Evolutionary conservation across 1,284 basidiomycete species (phyloP).

Genomic region (Trichosporon sp.): DNA sequence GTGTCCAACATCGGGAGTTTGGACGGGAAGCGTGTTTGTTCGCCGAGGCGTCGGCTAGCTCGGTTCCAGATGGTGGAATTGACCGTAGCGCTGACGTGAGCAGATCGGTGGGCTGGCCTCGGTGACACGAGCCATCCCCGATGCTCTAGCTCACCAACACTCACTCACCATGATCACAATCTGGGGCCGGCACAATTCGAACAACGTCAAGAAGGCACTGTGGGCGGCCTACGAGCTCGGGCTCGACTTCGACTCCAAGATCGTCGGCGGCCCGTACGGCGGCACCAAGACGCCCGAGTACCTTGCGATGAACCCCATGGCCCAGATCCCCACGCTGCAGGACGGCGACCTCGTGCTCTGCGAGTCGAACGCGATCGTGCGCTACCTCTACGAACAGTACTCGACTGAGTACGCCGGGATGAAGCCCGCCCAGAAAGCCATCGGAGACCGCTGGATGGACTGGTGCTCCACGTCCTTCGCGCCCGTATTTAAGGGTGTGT

Average conservation of each 20-base stretch:
- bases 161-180: slow-evolving; percentile 11
- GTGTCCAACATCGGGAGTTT: background rate
- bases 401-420: slow-evolving; percentile 6
- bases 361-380: slow-evolving; percentile 21
- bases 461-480: slow-evolving; percentile 5
- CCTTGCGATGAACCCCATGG: slow-evolving; percentile 16
- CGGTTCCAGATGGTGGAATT: background rate
- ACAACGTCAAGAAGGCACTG: slow-evolving; percentile 18
- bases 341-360: slow-evolving; percentile 15
- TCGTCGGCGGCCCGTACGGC: slow-evolving; percentile 11
- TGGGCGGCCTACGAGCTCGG: slow-evolving; percentile 17
- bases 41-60: background rate
- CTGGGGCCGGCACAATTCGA: slow-evolving; percentile 18
- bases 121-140: background rate
- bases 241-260: slow-evolving; percentile 4
- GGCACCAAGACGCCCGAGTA: slow-evolving; percentile 10
- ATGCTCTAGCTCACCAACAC: background rate
- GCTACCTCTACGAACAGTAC: slow-evolving; percentile 9
- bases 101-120: background rate
- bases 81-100: background rate
- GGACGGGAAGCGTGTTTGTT: background rate
- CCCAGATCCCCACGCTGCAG: slow-evolving; percentile 11
- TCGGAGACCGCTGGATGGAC: slow-evolving; percentile 17
- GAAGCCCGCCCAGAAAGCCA: background rate
- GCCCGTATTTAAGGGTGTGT: background rate